Evolutionary conservation across 2,329 filamentous ascomycete genomes (phyloP), one percentile per base, ranked within the genome.

Genomic region (Drechslerella stenobrocha): DNA sequence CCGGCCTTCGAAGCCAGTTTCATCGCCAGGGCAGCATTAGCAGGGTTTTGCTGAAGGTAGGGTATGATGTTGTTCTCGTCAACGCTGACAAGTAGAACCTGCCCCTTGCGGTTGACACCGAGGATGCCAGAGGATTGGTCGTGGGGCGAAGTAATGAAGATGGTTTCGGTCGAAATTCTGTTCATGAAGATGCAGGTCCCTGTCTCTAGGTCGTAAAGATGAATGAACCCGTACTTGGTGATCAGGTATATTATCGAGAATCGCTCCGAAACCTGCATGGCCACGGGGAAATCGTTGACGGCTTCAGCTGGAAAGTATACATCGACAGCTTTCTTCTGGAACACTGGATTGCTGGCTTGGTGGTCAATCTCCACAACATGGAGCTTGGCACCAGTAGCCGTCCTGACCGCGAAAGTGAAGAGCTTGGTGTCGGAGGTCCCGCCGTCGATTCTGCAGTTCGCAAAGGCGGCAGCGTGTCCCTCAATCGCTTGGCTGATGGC

Each of bases 101-200:
- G 93, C 70, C 93, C 95, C 80, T 96, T 96, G 75, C 95, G 87
- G 80, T 98, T 98, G 76, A 98, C 92, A 73, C 90, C 90, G 53
- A 98, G 83, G 70, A 98, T 87, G 73, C 95, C 95, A 45, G 87
- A 84, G 15, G 90, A 95, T 20, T 90, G 86, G 56, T 83, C 83
- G 76, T 98, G 93, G 32, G 86, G 80, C 46, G 89, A 87, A 18
- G 91, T 96, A 23, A 92, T 95, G 80, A 98, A 98, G 76, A 98
- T 97, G 23, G 93, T 98, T 76, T 98, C 93, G 80, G 90, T 96
- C 30, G 93, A 98, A 75, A 98, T 98, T 73, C 95, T 88, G 82
- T 98, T 98, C 90, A 98, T 95, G 83, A 96, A 98, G 76, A 98
- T 93, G 76, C 90, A 95, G 9, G 88, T 88, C 63, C 89, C 95